Percentiles rank a stretch among this genome's conserved stretches.
phyloP scores from a whole-genome alignment of 108 stramenopile species.

The Skeletonema costatum region DNA sequence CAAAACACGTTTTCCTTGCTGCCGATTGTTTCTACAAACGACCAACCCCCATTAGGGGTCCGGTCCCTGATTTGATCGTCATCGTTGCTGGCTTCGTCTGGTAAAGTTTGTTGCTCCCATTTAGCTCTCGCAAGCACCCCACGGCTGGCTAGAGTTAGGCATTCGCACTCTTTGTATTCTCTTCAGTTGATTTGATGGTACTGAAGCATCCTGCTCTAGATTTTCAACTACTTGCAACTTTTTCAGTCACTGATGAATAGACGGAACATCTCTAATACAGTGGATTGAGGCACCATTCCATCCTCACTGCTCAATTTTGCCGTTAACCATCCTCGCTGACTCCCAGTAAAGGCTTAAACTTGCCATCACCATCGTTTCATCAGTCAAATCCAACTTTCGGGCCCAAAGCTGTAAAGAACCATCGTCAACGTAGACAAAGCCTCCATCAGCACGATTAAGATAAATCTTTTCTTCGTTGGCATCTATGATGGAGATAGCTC shows the following conservation, averaged over 20 bases:
- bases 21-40: slow-evolving; percentile 9
- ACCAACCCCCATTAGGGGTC: slow-evolving; percentile 12
- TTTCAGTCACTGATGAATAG: not conserved
- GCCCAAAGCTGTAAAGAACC: slow-evolving; percentile 60
- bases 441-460: slow-evolving; percentile 73
- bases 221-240: not conserved
- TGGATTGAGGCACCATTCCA: not conserved
- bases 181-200: slow-evolving; percentile 9
- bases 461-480: slow-evolving; percentile 34
- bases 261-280: slow-evolving; percentile 13
- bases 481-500: slow-evolving; percentile 28
- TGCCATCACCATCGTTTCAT: slow-evolving; percentile 22
- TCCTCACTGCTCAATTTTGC: slow-evolving; percentile 11
- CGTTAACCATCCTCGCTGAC: slow-evolving; percentile 13
- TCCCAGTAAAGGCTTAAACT: slow-evolving; percentile 38
- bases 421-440: slow-evolving; percentile 65
- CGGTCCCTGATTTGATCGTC: not conserved
- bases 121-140: slow-evolving; percentile 60
- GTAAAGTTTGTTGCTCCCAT: slow-evolving; percentile 44
- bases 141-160: slow-evolving; percentile 45
- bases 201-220: not conserved
- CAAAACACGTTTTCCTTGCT: slow-evolving; percentile 2
- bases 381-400: slow-evolving; percentile 26
- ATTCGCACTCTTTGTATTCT: slow-evolving; percentile 36
- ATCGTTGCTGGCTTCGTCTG: not conserved